Conservation (phyloP, 2,329 filamentous ascomycete genomes). For the Fusarium chlamydosporum region DNA sequence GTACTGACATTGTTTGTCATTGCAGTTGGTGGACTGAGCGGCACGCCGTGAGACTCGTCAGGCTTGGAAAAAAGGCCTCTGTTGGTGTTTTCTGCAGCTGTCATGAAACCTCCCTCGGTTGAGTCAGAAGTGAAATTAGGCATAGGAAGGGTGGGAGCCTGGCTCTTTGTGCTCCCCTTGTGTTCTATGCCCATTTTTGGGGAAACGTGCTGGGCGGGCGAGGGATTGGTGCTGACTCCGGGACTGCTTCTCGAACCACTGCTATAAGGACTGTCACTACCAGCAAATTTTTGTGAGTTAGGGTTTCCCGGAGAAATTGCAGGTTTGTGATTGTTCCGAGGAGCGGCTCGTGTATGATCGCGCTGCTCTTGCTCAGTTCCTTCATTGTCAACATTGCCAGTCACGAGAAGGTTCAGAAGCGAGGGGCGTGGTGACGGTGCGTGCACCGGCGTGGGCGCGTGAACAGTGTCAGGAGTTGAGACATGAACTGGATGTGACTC, state of each 20-base stretch:
- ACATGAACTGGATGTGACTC: constrained; percentile 36
- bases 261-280: constrained; percentile 33
- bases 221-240: constrained; percentile 6
- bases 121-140: constrained; percentile 12
- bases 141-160: constrained; percentile 12
- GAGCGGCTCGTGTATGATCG: not conserved
- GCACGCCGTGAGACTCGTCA: constrained; percentile 33
- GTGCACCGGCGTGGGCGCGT: constrained; percentile 34
- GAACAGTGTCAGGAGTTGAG: constrained; percentile 32
- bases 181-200: constrained; percentile 17
- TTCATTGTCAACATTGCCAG: constrained; percentile 18
- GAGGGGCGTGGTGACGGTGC: constrained; percentile 34
- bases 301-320: constrained; percentile 9
- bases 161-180: constrained; percentile 16
- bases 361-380: constrained; percentile 1
- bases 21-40: constrained; percentile 39
- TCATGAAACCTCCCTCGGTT: constrained; percentile 4
- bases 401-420: constrained; percentile 32
- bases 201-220: constrained; percentile 17
- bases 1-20: constrained; percentile 31
- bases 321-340: constrained; percentile 6
- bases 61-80: not conserved
- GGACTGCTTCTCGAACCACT: constrained; percentile 26
- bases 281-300: constrained; percentile 21
- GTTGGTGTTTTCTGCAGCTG: not conserved